Conservation (phyloP, 2,329 filamentous ascomycete species). For the Aspergillus udagawae region DNA sequence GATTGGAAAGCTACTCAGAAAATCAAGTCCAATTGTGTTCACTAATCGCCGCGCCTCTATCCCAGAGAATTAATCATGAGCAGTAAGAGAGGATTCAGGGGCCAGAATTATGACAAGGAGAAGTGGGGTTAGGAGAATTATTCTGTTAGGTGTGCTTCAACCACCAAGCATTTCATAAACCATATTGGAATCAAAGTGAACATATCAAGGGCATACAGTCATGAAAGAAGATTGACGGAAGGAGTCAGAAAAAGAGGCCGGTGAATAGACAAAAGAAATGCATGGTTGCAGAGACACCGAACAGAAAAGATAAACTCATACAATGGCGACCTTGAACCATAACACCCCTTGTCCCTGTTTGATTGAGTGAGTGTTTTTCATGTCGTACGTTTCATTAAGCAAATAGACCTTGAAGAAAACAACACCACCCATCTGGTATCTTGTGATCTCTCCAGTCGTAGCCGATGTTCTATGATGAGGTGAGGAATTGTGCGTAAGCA, state of each 20-base stretch:
- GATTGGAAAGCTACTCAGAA: not conserved
- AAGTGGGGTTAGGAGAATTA: slow-evolving; percentile 14
- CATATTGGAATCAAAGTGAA: slow-evolving; percentile 9
- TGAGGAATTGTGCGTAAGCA: not conserved
- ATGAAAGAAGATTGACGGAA: not conserved
- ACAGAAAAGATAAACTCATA: slow-evolving; percentile 3
- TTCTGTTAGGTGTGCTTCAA: slow-evolving; percentile 7
- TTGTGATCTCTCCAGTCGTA: slow-evolving; percentile 1
- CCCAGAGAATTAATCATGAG: slow-evolving; percentile 21
- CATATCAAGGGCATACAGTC: slow-evolving; percentile 6
- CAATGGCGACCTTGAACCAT: slow-evolving; percentile 8
- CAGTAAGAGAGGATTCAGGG: slow-evolving; percentile 16
- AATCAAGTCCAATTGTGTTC: slow-evolving; percentile 7
- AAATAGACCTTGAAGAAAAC: slow-evolving; percentile 7
- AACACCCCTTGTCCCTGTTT: slow-evolving; percentile 9
- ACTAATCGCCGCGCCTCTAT: slow-evolving; percentile 17
- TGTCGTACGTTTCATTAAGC: slow-evolving; percentile 16
- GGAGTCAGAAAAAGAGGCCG: not conserved
- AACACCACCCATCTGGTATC: slow-evolving; percentile 15
- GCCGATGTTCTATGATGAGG: not conserved
- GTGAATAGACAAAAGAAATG: not conserved
- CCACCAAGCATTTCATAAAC: slow-evolving; percentile 4
- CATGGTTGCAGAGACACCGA: slow-evolving; percentile 5
- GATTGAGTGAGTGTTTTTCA: slow-evolving; percentile 8
- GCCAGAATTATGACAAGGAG: slow-evolving; percentile 12